Evolutionary conservation across 257 asterid genomes (phyloP).

Genomic region (Prunella vulgaris): DNA sequence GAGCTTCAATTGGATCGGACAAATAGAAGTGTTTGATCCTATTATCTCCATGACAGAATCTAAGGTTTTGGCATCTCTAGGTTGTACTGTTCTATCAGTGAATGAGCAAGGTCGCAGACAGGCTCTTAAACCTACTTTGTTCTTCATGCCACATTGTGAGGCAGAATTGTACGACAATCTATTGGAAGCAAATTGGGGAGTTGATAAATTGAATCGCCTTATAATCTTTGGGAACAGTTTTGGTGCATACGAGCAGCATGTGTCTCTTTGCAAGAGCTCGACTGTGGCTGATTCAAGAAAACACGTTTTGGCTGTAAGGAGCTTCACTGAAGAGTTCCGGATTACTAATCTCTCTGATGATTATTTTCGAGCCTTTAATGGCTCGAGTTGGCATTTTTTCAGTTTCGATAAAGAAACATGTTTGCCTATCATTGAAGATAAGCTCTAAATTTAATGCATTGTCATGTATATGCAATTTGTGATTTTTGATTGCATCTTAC

Average conservation of each 20-base stretch:
- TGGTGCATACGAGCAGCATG: slow-evolving; percentile 43
- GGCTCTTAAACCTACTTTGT: slow-evolving; percentile 54
- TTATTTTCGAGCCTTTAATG: slow-evolving; percentile 52
- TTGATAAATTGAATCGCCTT: slow-evolving; percentile 33
- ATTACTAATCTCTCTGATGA: slow-evolving; percentile 41
- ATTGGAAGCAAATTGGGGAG: slow-evolving; percentile 62
- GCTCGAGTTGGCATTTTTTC: slow-evolving; percentile 79
- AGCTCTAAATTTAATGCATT: neutral
- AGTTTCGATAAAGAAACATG: slow-evolving; percentile 25
- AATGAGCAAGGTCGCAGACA: slow-evolving; percentile 73
- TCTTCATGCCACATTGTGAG: slow-evolving; percentile 96
- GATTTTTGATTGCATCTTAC: no score
- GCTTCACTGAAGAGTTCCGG: slow-evolving; percentile 42
- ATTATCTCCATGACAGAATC: slow-evolving; percentile 65
- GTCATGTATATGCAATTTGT: neutral
- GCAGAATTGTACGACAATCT: slow-evolving; percentile 71
- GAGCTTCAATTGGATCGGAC: slow-evolving; percentile 72
- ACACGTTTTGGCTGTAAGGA: slow-evolving; percentile 47
- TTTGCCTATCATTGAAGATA: slow-evolving; percentile 15
- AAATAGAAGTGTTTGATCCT: slow-evolving; percentile 76
- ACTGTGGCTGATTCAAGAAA: slow-evolving; percentile 30
- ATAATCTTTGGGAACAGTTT: slow-evolving; percentile 74
- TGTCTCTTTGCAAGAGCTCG: slow-evolving; percentile 28
- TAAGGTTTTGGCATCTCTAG: slow-evolving; percentile 59
- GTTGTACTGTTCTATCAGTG: slow-evolving; percentile 64